phyloP scores from a whole-genome alignment of 306 rosid genomes.

The Pyrus betulifolia region DNA sequence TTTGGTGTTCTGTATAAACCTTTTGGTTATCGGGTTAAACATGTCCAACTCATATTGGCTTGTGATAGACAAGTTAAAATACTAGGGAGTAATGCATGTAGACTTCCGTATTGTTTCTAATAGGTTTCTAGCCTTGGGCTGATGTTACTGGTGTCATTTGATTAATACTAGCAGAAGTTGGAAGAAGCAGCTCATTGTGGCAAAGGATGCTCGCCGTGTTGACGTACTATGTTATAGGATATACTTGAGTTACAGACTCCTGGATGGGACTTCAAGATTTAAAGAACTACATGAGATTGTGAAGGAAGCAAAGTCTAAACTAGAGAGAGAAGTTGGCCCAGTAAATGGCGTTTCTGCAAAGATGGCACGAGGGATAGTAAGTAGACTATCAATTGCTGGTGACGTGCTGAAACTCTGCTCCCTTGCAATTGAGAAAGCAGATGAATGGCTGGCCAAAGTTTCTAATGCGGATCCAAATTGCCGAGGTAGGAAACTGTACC shows the following conservation, averaged over 20 bases:
- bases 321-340: slow-evolving; percentile 88
- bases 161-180: slow-evolving; percentile 56
- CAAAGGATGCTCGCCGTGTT: slow-evolving; percentile 94
- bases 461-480: slow-evolving; percentile 49
- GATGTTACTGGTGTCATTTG: slow-evolving; percentile 21
- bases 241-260: slow-evolving; percentile 86
- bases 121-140: slow-evolving; percentile 5
- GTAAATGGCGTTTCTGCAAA: slow-evolving; percentile 82
- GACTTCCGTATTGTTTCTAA: not conserved
- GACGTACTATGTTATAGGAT: slow-evolving; percentile 85
- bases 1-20: too few species aligned
- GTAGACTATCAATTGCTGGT: slow-evolving; percentile 87
- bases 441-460: slow-evolving; percentile 64
- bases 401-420: slow-evolving; percentile 86
- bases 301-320: slow-evolving; percentile 76
- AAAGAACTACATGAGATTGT: slow-evolving; percentile 76
- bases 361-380: slow-evolving; percentile 95
- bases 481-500: slow-evolving; percentile 51
- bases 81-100: slow-evolving; percentile 7
- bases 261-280: slow-evolving; percentile 74
- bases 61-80: too few species aligned
- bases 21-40: too few species aligned
- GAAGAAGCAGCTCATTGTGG: slow-evolving; percentile 89
- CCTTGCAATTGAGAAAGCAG: slow-evolving; percentile 80
- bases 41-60: too few species aligned